Percentiles rank a stretch among this genome's conserved stretches.
Conservation (phyloP, 768 basidiomycete genomes). For the Xerocomellus dryophilus region DNA sequence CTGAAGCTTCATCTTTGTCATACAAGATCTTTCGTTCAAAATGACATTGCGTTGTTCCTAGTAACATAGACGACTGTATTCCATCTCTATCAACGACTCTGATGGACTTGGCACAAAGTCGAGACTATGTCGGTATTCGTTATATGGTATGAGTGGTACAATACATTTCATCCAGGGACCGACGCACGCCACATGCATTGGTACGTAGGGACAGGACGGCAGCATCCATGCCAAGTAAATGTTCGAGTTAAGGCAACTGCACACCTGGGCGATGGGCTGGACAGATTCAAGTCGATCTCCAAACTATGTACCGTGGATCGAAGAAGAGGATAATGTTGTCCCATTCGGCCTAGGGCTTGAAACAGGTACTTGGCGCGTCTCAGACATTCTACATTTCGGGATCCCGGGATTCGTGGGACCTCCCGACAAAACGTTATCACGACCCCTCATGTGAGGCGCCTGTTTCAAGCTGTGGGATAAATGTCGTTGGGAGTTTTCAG, state of each 20-base stretch:
- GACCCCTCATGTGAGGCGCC: neutral
- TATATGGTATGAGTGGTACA: too few species aligned
- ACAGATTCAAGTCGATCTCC: neutral
- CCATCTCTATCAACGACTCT: neutral
- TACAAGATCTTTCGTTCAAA: too few species aligned
- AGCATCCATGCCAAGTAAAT: too few species aligned
- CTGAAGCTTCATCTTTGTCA: too few species aligned
- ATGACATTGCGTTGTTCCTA: neutral
- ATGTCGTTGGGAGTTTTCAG: neutral
- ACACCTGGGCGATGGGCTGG: neutral
- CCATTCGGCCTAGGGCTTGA: neutral
- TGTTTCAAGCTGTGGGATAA: constrained; percentile 6
- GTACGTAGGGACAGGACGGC: neutral
- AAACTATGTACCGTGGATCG: neutral
- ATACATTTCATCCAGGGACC: too few species aligned
- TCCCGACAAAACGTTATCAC: too few species aligned
- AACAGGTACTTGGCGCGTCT: neutral
- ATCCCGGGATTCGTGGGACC: too few species aligned
- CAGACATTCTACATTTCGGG: too few species aligned
- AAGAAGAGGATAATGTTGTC: neutral
- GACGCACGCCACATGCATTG: too few species aligned
- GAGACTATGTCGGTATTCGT: too few species aligned
- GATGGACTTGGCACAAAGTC: neutral
- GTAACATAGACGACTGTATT: neutral
- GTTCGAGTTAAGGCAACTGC: neutral